phyloP scores from a whole-genome alignment of 73 alveolate genomes.

The Durusdinium trenchii region DNA sequence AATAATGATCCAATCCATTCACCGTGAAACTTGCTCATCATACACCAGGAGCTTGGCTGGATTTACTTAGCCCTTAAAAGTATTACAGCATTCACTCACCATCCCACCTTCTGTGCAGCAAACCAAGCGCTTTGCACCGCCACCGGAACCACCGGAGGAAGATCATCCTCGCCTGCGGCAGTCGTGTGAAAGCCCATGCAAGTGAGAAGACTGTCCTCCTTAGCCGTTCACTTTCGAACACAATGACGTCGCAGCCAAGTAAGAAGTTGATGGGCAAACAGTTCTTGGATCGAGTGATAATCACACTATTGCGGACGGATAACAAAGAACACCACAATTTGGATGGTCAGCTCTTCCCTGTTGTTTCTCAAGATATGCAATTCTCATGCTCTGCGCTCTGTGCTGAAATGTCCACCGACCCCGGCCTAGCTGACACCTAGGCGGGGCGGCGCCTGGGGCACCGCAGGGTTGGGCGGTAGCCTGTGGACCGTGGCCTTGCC shows the following conservation, averaged over 20 bases:
- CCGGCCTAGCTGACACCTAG: too few species aligned
- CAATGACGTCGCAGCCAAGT: background rate
- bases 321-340: background rate
- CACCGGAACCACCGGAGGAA: slow-evolving; percentile 45
- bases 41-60: background rate
- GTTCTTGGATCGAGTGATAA: background rate
- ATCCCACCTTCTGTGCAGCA: slow-evolving; percentile 25
- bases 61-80: background rate
- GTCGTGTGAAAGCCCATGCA: too few species aligned
- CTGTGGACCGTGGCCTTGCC: too few species aligned
- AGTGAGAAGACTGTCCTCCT: too few species aligned
- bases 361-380: background rate
- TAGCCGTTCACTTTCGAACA: too few species aligned
- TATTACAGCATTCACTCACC: too few species aligned
- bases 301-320: background rate
- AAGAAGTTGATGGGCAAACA: background rate
- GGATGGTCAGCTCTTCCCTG: background rate
- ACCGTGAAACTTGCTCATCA: background rate
- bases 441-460: too few species aligned
- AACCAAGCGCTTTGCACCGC: slow-evolving; percentile 71
- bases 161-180: slow-evolving; percentile 29
- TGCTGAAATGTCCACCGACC: too few species aligned
- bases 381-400: too few species aligned
- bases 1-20: background rate
- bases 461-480: too few species aligned